These are phyloP conservation scores for Allantophomopsis lycopodina DNA, from an alignment of 2,329 filamentous ascomycete species.

Conservation along the genomic window DNA sequence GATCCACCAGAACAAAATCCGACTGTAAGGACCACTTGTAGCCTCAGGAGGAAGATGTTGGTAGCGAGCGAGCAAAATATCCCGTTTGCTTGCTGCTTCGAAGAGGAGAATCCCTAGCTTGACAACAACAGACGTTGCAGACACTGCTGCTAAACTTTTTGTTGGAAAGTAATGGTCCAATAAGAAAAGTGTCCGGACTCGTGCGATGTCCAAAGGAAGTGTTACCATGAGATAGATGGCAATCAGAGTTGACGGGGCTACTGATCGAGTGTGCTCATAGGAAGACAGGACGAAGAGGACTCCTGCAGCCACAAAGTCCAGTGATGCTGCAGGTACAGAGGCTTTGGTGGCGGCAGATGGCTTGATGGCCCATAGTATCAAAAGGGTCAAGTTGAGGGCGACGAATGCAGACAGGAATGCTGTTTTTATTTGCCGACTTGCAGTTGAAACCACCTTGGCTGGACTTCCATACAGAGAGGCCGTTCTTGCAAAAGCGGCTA, in stretches of 20 bases:
- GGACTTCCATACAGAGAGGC: no score
- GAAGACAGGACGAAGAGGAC: slow-evolving; percentile 19
- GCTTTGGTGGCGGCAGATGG: slow-evolving; percentile 6
- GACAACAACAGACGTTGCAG: slow-evolving; percentile 19
- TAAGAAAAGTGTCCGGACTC: slow-evolving; percentile 29
- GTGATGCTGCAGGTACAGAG: slow-evolving; percentile 15
- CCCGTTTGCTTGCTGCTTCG: not conserved
- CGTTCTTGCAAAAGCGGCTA: no score
- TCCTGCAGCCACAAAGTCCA: slow-evolving; percentile 18
- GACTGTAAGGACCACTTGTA: slow-evolving; percentile 1
- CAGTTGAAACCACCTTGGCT: no score
- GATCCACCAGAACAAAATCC: slow-evolving; percentile 3
- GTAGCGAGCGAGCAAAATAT: not conserved
- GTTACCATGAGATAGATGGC: slow-evolving; percentile 26
- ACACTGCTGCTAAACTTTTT: slow-evolving; percentile 26
- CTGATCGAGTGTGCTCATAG: slow-evolving; percentile 20
- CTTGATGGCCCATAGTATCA: not conserved
- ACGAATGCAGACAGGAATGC: no score
- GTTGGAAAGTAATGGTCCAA: slow-evolving; percentile 28
- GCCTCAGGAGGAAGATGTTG: not conserved
- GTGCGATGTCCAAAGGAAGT: slow-evolving; percentile 27
- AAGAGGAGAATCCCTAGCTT: not conserved
- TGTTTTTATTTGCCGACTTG: no score
- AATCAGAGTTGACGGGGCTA: slow-evolving; percentile 27
- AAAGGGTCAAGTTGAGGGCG: not conserved